Evolutionary conservation across 495 filamentous ascomycete genomes (phyloP), one percentile per base, ranked within the genome.

Genomic region (Aspergillus campestris): DNA sequence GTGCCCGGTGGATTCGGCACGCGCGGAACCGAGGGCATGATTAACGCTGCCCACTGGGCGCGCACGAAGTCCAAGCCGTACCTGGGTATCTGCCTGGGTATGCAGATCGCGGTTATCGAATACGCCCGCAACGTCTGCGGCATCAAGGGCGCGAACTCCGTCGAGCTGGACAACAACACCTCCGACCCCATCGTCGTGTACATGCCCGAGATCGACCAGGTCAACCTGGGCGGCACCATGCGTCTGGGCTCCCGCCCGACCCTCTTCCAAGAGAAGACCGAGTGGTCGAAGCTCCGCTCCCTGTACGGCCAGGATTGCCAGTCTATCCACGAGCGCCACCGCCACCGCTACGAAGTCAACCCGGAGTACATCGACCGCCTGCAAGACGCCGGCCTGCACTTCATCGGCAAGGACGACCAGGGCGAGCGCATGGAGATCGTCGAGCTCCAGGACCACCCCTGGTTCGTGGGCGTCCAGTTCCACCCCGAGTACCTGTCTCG

Each of bases 101-200:
- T 98, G 81, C 92, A 98, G 62, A 71, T 95, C 32, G 90, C 92
- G 12, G 89, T 95, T 11, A 85, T 95, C 49, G 91, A 97, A 57
- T 87, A 77, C 48, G 87, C 87, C n/a, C 77, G 84, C 31, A 78
- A 89, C 47, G 67, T 87, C 8, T 82, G 75, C 67, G 77, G 71
- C 27, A 66, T 86, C 34, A 50, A 64, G 6, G 65, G 70, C 39
- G 87, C 86, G 3, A 74, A 70, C 9, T 83, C 78, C 24, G 77
- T 75, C 33, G 88, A 95, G 58, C 74, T 92, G 42, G 60, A 81
- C 45, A 66, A 70, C 0, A 45, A 66, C 3, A 70, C 77, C 5
- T 59, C 72, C 30, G 62, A 88, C 47, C 78, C 72, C 8, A 74
- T 86, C 10, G 76, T 97, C 51, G 79, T 95, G 49, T 86, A 82